phyloP scores from a whole-genome alignment of 2,329 filamentous ascomycete species.

The Ustulina deusta region DNA sequence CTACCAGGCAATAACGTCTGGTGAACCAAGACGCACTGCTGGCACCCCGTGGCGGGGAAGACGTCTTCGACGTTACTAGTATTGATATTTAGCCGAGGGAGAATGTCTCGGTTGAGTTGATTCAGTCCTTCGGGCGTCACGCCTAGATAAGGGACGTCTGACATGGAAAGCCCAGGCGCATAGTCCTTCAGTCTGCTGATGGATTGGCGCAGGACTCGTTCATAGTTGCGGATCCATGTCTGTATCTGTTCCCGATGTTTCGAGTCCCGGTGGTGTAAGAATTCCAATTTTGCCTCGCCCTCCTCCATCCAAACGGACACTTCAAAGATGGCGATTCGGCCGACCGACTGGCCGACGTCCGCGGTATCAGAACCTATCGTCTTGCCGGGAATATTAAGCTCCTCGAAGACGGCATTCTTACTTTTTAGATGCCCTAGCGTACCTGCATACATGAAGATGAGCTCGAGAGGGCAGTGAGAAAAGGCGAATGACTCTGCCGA shows the following conservation, averaged over 20 bases:
- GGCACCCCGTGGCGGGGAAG: slow-evolving; percentile 60
- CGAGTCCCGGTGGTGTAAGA: slow-evolving; percentile 59
- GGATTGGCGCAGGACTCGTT: slow-evolving; percentile 59
- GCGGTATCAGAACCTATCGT: slow-evolving; percentile 55
- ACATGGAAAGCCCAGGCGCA: slow-evolving; percentile 61
- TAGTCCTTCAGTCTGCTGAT: slow-evolving; percentile 57
- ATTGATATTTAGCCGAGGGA: slow-evolving; percentile 57
- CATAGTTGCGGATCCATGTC: slow-evolving; percentile 62
- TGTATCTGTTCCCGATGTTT: slow-evolving; percentile 58
- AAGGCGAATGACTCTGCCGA: slow-evolving; percentile 52
- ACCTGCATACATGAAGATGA: slow-evolving; percentile 69
- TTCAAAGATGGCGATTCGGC: slow-evolving; percentile 64
- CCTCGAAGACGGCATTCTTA: slow-evolving; percentile 62
- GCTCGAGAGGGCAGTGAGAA: slow-evolving; percentile 65
- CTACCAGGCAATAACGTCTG: slow-evolving; percentile 57
- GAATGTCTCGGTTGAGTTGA: slow-evolving; percentile 58
- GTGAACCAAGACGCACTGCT: slow-evolving; percentile 63
- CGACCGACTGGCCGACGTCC: slow-evolving; percentile 60
- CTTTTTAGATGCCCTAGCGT: slow-evolving; percentile 62
- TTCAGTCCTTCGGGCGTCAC: slow-evolving; percentile 61
- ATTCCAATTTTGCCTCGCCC: slow-evolving; percentile 59
- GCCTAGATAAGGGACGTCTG: slow-evolving; percentile 62
- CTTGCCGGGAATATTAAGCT: slow-evolving; percentile 57
- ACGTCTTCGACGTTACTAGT: slow-evolving; percentile 62
- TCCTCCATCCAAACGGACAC: slow-evolving; percentile 61